Evolutionary conservation across 2,329 filamentous ascomycete genomes (phyloP), one percentile per base, ranked within the genome.

Genomic region (Xylaria sp.): DNA sequence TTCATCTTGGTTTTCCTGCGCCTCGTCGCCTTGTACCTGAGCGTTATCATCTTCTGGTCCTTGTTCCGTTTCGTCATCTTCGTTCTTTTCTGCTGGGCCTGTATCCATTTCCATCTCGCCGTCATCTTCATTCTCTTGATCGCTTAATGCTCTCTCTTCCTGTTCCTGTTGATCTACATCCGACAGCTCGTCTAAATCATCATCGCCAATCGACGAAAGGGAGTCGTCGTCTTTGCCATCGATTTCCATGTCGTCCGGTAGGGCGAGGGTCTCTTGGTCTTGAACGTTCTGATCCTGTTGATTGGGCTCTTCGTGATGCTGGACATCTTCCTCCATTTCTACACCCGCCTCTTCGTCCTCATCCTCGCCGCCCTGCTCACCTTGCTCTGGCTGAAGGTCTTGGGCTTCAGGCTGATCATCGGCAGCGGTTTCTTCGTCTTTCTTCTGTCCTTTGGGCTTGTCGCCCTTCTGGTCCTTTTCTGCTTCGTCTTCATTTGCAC

Each of bases 211-310:
- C 7, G 83, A 84, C 5, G 79, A 81, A 34, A 81, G 82, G 4
- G 87, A 86, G 19, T 86, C 84, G 32, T 87, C 83, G 36, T 88
- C 86, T 32, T 92, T 83, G 8, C 88, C 91, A 71, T 95, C 91
- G 64, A 96, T 86, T 65, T 97, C 90, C 85, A 98, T 91, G 71
- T 97, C 93, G 50, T 97, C 94, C 0, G 94, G 94, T 24, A 97
- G 84, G 54, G 94, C 93, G 68, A 97, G 84, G 1, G 91, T 90
- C 68, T 97, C 90, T 74, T 93, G 90, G 77, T 97, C 91, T 73
- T 95, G 88, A 1, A 93, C 88, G 74, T 95, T 91, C 60, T 93
- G 91, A 68, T 94, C 88, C 73, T 90, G 88, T 55, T 82, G 83
- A 71, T 88, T 88, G 55, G 85, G 78, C 69, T 89, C 86, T 34